phyloP scores from a whole-genome alignment of 2,329 filamentous ascomycete species.

The Parascedosporium putredinis region DNA sequence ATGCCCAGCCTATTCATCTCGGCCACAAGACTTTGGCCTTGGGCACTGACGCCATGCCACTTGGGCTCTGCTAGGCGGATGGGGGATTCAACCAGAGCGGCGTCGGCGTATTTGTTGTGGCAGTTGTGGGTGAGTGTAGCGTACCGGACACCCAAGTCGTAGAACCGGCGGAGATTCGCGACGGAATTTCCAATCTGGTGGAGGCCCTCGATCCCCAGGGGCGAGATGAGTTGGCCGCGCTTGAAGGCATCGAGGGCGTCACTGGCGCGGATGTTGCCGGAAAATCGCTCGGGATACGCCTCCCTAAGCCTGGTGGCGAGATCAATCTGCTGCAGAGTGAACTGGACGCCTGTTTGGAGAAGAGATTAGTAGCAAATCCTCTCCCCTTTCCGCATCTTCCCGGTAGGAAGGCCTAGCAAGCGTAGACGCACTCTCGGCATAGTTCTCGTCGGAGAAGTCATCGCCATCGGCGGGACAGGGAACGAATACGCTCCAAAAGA shows the following conservation, averaged over 20 bases:
- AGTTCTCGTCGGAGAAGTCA: conserved; percentile 65
- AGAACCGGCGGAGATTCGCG: conserved; percentile 63
- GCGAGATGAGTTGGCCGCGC: conserved; percentile 59
- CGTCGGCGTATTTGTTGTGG: conserved; percentile 81
- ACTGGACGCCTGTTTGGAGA: conserved; percentile 42
- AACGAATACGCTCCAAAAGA: conserved; percentile 88
- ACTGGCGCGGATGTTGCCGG: conserved; percentile 47
- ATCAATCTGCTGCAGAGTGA: conserved; percentile 67
- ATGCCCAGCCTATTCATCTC: conserved; percentile 96
- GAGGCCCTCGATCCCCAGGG: conserved; percentile 73
- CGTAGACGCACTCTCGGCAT: conserved; percentile 46
- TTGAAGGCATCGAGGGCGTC: conserved; percentile 53
- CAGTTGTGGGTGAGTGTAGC: conserved; percentile 89
- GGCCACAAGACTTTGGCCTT: conserved; percentile 56
- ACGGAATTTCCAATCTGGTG: conserved; percentile 87
- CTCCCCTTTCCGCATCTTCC: not conserved
- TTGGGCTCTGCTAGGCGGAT: conserved; percentile 41
- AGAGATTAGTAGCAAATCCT: not conserved
- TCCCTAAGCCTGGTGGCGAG: conserved; percentile 53
- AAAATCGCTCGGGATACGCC: conserved; percentile 60
- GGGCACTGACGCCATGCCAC: conserved; percentile 62
- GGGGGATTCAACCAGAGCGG: conserved; percentile 54
- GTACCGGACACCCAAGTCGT: conserved; percentile 74
- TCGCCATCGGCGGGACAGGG: conserved; percentile 62
- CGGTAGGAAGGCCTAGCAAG: no score